phyloP scores from a whole-genome alignment of 192 early-diverging fungal genomes.

The Gonapodya sp. region DNA sequence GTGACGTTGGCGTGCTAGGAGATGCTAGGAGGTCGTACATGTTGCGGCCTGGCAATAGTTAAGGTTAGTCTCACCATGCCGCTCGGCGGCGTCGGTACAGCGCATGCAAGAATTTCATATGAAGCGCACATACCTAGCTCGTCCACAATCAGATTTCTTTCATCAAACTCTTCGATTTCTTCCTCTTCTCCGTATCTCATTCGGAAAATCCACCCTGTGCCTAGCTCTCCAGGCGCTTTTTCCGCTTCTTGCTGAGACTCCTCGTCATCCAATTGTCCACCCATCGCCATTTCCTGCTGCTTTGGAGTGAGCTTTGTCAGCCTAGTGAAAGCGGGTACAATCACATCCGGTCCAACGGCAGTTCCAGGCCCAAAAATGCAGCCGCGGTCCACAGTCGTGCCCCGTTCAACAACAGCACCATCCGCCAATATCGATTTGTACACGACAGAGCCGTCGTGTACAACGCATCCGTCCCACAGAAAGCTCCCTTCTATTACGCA shows the following conservation, averaged over 20 bases:
- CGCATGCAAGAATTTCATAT: conserved; percentile 13
- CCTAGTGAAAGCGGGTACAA: conserved; percentile 53
- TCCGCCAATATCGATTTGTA: conserved; percentile 66
- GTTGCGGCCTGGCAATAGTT: background rate
- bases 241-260: conserved; percentile 38
- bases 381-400: conserved; percentile 59
- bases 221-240: background rate
- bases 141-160: background rate
- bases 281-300: conserved; percentile 14
- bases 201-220: background rate
- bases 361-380: conserved; percentile 59
- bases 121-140: background rate
- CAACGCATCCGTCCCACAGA: conserved; percentile 67
- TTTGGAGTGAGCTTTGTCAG: conserved; percentile 10
- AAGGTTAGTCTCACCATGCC: no score
- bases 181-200: background rate
- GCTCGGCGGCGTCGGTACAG: no score
- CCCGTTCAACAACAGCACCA: conserved; percentile 52
- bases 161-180: background rate
- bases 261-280: conserved; percentile 42
- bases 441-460: conserved; percentile 60
- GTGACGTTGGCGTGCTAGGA: background rate
- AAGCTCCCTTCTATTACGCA: conserved; percentile 73
- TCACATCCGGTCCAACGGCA: conserved; percentile 61
- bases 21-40: background rate